Evolutionary conservation across 768 basidiomycete species (phyloP), one percentile per base, ranked within the genome.

Genomic region (Rubroboletus pulcherrimus): DNA sequence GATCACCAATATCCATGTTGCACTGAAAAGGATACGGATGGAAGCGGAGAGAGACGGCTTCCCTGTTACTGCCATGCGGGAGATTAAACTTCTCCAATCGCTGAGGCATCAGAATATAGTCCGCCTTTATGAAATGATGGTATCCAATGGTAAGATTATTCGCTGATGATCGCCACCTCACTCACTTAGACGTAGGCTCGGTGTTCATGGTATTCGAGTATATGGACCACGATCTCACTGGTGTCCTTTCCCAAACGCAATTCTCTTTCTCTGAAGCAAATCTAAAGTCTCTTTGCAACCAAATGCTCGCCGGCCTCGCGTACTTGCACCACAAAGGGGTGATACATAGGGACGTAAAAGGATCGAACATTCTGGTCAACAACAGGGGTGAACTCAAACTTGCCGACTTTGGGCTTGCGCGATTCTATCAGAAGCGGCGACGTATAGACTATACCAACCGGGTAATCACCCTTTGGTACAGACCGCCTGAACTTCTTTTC

Each of bases 171-270:
- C 11, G 10, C 0, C 12, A 10, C 24, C 14, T 35, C 12, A n/a
- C 53, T 70, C 35, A 68, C 33, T 9, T 11, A 56, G 53, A 47
- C 17, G 6, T 64, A 98, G 96, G 93, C 55, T 87, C 89, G 46
- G 95, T 97, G 40, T 96, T 93, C 74, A 99, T 99, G 97, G 96
- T 99, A 38, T 93, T 98, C 65, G 95, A 98, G 71, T 99, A 99
- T 72, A 91, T 97, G 91, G 94, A 99, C 65, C 96, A 98, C 68
- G 97, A 99, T 68, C 77, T 99, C 51, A 98, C 95, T 2, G 97
- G 97, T 4, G 80, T 98, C 49, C 78, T 99, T 29, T 91, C 93
- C 3, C 95, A 98, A 74, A 89, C 83, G 1, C 88, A 93, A 65
- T 91, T 98, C 64, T 77, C 68, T 38, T 98, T 99, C 68, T 80